Percentiles rank a stretch among this genome's conserved stretches.
Conservation (phyloP, 441 rosid genomes). For the Metrosideros polymorpha region DNA sequence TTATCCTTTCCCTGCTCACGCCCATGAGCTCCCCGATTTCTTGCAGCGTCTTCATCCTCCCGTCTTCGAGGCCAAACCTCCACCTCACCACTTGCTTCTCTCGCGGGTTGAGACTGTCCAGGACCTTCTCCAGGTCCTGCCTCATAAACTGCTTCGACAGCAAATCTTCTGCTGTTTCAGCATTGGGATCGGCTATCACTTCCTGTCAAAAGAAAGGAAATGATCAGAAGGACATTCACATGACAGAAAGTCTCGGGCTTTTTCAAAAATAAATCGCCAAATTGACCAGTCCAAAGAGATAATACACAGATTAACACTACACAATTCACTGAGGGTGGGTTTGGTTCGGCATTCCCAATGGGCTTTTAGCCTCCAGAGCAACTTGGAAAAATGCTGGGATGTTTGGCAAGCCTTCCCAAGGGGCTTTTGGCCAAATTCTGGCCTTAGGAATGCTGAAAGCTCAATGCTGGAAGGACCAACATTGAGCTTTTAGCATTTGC, state of each 20-base stretch:
- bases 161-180: conserved; percentile 57
- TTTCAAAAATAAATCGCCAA: not conserved
- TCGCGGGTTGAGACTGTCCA: conserved; percentile 54
- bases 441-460: no score
- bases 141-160: conserved; percentile 71
- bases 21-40: conserved; percentile 87
- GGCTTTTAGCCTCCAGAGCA: no score
- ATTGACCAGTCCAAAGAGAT: not conserved
- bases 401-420: no score
- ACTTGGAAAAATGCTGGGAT: no score
- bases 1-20: conserved; percentile 78
- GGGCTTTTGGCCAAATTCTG: no score
- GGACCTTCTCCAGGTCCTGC: conserved; percentile 61
- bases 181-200: conserved; percentile 66
- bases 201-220: conserved; percentile 40
- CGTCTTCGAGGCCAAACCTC: conserved; percentile 89
- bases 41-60: conserved; percentile 82
- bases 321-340: not conserved
- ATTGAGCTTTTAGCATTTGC: no score
- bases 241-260: not conserved
- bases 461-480: no score
- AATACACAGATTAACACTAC: not conserved
- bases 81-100: conserved; percentile 80
- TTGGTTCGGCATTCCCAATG: no score
- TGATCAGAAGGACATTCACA: not conserved